These are phyloP conservation scores for Cyberlindnera galapagoensis DNA, from an alignment of 805 yeast genomes.

Conservation along the genomic window DNA sequence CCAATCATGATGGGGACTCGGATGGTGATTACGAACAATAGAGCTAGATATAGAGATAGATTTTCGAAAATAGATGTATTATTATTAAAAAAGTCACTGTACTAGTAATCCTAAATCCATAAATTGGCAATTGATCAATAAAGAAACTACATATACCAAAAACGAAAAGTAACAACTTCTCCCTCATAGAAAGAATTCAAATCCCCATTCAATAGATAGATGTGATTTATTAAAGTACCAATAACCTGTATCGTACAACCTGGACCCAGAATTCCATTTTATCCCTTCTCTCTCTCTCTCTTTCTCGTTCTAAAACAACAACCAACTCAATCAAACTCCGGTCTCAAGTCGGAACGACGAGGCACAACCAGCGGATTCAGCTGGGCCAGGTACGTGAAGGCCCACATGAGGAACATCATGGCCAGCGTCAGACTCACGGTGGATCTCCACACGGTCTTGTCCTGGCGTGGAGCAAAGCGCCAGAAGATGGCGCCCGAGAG, in stretches of 20 bases:
- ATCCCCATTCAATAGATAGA: too few relatives aligned
- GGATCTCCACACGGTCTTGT: slow-evolving; percentile 71
- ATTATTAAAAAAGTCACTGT: neutral
- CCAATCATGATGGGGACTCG: neutral
- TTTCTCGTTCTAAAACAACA: neutral
- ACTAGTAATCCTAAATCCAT: too few relatives aligned
- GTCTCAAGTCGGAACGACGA: slow-evolving; percentile 83
- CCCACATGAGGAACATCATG: slow-evolving; percentile 88
- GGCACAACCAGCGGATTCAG: slow-evolving; percentile 90
- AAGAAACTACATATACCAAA: too few relatives aligned
- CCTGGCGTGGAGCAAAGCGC: slow-evolving; percentile 80
- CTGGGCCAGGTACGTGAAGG: slow-evolving; percentile 79
- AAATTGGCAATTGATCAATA: too few relatives aligned
- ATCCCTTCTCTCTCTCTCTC: neutral
- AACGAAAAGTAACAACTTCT: too few relatives aligned
- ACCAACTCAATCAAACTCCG: slow-evolving; percentile 50
- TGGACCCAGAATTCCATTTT: too few relatives aligned
- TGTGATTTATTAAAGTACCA: too few relatives aligned
- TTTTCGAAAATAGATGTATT: neutral
- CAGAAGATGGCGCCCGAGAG: slow-evolving; percentile 64
- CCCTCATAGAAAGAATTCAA: too few relatives aligned
- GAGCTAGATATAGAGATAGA: neutral
- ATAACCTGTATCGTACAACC: too few relatives aligned
- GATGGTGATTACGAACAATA: neutral
- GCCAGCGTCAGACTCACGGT: slow-evolving; percentile 61